Percentiles rank a stretch among this genome's conserved stretches.
These are phyloP conservation scores for Trichomonascaceae sp. DNA, from an alignment of 1,139 yeast species.

Conservation along the genomic window DNA sequence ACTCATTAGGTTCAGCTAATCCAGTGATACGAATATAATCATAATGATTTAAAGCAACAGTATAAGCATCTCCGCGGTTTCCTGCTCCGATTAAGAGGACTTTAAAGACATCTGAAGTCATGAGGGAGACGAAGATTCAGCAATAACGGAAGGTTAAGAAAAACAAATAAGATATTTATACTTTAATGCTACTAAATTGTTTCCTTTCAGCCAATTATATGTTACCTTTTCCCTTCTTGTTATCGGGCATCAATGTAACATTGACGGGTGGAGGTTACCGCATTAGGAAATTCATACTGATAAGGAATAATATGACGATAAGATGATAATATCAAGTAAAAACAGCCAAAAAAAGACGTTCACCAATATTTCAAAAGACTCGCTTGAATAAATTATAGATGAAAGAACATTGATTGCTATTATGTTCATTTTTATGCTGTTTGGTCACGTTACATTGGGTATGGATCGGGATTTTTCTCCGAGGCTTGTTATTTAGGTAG, in stretches of 20 bases:
- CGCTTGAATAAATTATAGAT: too few species aligned
- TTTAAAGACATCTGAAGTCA: constrained; percentile 14
- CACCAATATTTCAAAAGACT: neutral
- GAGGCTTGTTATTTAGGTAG: neutral
- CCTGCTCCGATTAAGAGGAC: constrained; percentile 24
- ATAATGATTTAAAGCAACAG: constrained; percentile 18
- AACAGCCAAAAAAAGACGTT: neutral
- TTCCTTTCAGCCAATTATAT: neutral
- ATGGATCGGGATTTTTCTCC: neutral
- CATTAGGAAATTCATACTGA: neutral
- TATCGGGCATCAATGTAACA: neutral
- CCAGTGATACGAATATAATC: constrained; percentile 21
- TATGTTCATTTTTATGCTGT: neutral
- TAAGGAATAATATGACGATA: neutral
- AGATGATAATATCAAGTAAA: neutral
- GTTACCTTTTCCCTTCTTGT: neutral
- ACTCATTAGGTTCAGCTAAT: constrained; percentile 20
- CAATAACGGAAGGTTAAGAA: neutral
- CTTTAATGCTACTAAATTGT: neutral
- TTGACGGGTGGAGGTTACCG: neutral
- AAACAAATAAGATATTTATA: neutral
- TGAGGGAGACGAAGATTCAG: neutral
- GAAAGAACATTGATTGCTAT: too few species aligned
- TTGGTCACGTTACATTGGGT: neutral
- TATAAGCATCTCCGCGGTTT: constrained; percentile 22